A percentile compares a stretch with the other conserved stretches of the same genome.
These are phyloP conservation scores for Quercus aquifolioides DNA, from an alignment of 306 rosid genomes.

Conservation along the genomic window DNA sequence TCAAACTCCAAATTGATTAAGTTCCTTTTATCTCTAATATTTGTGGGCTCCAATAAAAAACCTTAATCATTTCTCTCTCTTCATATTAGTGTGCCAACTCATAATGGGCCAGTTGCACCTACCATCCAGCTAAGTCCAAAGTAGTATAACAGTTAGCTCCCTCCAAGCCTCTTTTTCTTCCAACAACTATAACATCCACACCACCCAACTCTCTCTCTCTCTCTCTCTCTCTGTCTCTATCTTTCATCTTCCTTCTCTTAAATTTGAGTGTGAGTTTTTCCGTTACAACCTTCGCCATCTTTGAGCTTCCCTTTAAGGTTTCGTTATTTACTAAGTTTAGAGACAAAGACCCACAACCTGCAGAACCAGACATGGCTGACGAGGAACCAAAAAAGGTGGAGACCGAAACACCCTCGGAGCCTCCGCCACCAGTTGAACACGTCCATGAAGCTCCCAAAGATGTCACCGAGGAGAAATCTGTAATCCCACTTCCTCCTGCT, in stretches of 20 bases:
- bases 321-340: not conserved
- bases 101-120: constrained; percentile 40
- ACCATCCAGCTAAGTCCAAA: constrained; percentile 46
- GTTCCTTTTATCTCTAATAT: no score
- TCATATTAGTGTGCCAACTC: constrained; percentile 39
- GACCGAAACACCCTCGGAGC: constrained; percentile 30
- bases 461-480: constrained; percentile 61
- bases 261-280: not conserved
- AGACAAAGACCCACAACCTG: not conserved
- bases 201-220: constrained; percentile 24
- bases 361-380: constrained; percentile 43
- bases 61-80: not conserved
- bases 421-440: constrained; percentile 30
- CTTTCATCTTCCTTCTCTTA: not conserved
- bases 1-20: no score
- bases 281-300: not conserved
- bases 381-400: constrained; percentile 48
- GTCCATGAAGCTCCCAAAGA: constrained; percentile 37
- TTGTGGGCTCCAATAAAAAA: not conserved
- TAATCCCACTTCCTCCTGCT: constrained; percentile 41
- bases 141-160: constrained; percentile 29
- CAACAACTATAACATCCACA: constrained; percentile 18
- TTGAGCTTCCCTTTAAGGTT: not conserved
- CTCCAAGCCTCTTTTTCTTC: constrained; percentile 19
- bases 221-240: no score